A percentile compares a stretch with the other conserved stretches of the same genome.
Evolutionary conservation across 192 early-diverging fungal genomes (phyloP).

Genomic region (Rhizoclosmatium sp.): DNA sequence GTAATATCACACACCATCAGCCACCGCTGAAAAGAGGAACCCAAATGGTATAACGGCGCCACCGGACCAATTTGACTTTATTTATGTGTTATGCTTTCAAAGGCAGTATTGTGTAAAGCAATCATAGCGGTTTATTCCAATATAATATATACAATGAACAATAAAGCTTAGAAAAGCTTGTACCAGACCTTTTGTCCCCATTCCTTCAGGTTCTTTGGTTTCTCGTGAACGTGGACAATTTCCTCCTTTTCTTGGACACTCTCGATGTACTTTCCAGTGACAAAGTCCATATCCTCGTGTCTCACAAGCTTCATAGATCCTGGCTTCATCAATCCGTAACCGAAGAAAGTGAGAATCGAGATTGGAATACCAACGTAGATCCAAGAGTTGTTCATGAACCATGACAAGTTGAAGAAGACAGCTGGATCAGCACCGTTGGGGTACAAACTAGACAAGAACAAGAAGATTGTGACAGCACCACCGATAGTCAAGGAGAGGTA

Average conservation of each 20-base stretch:
- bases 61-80: too few relatives aligned
- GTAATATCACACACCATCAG: too few relatives aligned
- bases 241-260: conserved; percentile 5
- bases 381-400: conserved; percentile 35
- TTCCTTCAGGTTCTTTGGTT: conserved; percentile 28
- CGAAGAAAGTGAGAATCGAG: conserved; percentile 14
- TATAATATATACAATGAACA: background rate
- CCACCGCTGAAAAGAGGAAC: too few relatives aligned
- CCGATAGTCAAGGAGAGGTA: conserved; percentile 26
- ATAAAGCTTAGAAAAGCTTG: conserved; percentile 29
- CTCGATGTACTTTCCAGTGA: conserved; percentile 20
- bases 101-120: too few relatives aligned
- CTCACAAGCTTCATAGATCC: conserved; percentile 9
- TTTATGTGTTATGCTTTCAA: too few relatives aligned
- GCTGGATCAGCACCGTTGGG: background rate
- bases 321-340: background rate
- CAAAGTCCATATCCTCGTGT: conserved; percentile 35
- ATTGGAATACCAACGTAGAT: conserved; percentile 31
- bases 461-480: conserved; percentile 11
- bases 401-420: background rate
- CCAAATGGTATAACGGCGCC: too few relatives aligned
- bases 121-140: too few relatives aligned
- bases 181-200: conserved; percentile 30
- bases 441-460: conserved; percentile 31
- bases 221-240: conserved; percentile 13